These are phyloP conservation scores for Amoeboaphelidium protococcarum DNA, from an alignment of 371 early-diverging fungal genomes.

Conservation along the genomic window DNA sequence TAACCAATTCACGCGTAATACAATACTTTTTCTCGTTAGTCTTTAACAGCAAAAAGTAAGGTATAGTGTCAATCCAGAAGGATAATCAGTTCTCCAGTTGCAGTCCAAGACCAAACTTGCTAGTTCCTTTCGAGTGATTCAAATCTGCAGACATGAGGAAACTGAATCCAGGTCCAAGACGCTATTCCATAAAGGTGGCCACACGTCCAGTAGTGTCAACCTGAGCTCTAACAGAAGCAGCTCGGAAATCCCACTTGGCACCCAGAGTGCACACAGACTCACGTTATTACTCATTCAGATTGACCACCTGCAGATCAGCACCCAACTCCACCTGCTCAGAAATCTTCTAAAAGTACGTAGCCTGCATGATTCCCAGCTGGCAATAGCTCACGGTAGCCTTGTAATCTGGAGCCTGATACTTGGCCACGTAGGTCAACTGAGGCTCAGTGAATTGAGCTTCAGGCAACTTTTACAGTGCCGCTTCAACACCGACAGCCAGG, in stretches of 20 bases:
- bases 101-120: not conserved
- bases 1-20: too few relatives aligned
- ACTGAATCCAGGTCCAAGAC: conserved; percentile 72
- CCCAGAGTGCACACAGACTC: conserved; percentile 79
- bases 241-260: conserved; percentile 80
- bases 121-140: not conserved
- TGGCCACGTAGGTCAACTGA: conserved; percentile 12
- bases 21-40: too few relatives aligned
- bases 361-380: conserved; percentile 59
- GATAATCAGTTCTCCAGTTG: too few relatives aligned
- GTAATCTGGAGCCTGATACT: conserved; percentile 9
- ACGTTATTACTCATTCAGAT: conserved; percentile 30
- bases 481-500: conserved; percentile 62
- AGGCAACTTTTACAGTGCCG: conserved; percentile 53
- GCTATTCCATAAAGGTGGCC: conserved; percentile 69
- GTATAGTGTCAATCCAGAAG: too few relatives aligned
- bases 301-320: conserved; percentile 53
- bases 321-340: conserved; percentile 80
- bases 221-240: conserved; percentile 66
- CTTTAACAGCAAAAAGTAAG: too few relatives aligned
- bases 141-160: conserved; percentile 20
- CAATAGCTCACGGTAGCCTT: conserved; percentile 49
- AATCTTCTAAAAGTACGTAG: conserved; percentile 66
- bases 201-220: conserved; percentile 70
- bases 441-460: conserved; percentile 49